Base-by-base conservation (phyloP, 257 asterid species). In the Solanum neorickii region DNA sequence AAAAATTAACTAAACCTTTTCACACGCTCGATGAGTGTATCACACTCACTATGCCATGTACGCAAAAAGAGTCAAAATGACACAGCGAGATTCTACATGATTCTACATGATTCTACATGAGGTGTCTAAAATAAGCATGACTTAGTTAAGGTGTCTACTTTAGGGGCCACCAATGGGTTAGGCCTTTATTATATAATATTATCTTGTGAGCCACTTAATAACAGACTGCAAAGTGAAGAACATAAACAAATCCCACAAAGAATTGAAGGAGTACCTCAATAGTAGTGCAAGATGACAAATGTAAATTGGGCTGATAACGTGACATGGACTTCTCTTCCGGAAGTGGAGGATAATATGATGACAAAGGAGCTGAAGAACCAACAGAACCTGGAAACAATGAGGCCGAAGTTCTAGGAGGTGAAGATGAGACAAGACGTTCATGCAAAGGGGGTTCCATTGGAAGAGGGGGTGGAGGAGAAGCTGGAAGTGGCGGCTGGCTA, bases 381-480 rank as follows among this genome's bases (percentile, higher is more conserved):
- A 82, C 89, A 39, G 89, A 70, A 78, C 88, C 20, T 9, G 93
- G 94, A 90, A 93, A 93, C 87, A 91, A 88, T 42, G 94, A 93
- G 65, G 90, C 56, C 83, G 92, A 41, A 35, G 94, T 84, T 44
- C 90, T 89, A 37, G 94, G 88, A 59, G 92, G 90, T 88, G 95
- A 90, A 39, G 91, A 88, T n/a, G 92, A 86, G 82, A 89, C 90
- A 72, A 85, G 88, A 8, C 86, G 85, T 86, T 92, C 93, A 47
- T 68, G 91, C 87, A 88, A 90, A 8, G 92, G 93, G 11, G 91
- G 92, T 86, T 93, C 98, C 70, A 42, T 84, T 2, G 95, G 96
- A 80, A 91, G 93, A 6, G 97, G 94, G 13, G 96, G 97, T 25
- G 98, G 95, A 13, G 98, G 99, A 5, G 97, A 92, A 33, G 91